These are phyloP conservation scores for Xylaria curta DNA, from an alignment of 495 filamentous ascomycete species.

Conservation along the genomic window DNA sequence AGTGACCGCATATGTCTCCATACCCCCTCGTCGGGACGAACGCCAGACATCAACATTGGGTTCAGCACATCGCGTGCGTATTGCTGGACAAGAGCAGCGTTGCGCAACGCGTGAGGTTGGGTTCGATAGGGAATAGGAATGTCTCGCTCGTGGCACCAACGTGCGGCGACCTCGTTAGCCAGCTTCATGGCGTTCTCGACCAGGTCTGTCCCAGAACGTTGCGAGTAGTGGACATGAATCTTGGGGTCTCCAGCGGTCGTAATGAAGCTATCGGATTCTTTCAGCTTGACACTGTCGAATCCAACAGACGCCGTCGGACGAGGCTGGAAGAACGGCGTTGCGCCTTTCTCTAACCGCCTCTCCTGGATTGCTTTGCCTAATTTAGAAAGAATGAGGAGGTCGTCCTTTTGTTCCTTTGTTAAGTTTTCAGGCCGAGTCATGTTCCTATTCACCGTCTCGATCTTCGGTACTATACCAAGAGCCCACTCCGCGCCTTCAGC, in stretches of 20 bases:
- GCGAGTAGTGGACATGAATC: slow-evolving; percentile 46
- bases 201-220: slow-evolving; percentile 33
- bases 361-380: slow-evolving; percentile 46
- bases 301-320: slow-evolving; percentile 42
- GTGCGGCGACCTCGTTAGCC: slow-evolving; percentile 72
- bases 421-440: slow-evolving; percentile 47
- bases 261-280: slow-evolving; percentile 30
- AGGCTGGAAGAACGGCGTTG: slow-evolving; percentile 45
- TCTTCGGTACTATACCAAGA: slow-evolving; percentile 43
- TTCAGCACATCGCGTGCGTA: slow-evolving; percentile 58
- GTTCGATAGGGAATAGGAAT: slow-evolving; percentile 83
- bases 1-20: slow-evolving; percentile 67
- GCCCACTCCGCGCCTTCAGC: slow-evolving; percentile 19
- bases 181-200: slow-evolving; percentile 73
- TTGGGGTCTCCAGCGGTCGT: slow-evolving; percentile 46
- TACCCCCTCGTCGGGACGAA: slow-evolving; percentile 60
- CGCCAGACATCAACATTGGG: slow-evolving; percentile 59
- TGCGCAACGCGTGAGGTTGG: slow-evolving; percentile 63
- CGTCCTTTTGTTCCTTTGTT: slow-evolving; percentile 36
- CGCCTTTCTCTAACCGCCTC: slow-evolving; percentile 45
- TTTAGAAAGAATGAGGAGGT: slow-evolving; percentile 43
- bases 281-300: slow-evolving; percentile 35
- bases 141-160: slow-evolving; percentile 74
- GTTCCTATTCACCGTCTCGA: slow-evolving; percentile 32
- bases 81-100: slow-evolving; percentile 45